Evolutionary conservation across 208 protist species (phyloP), one percentile per base, ranked within the genome.

Genomic region (Crithidia brevicula): DNA sequence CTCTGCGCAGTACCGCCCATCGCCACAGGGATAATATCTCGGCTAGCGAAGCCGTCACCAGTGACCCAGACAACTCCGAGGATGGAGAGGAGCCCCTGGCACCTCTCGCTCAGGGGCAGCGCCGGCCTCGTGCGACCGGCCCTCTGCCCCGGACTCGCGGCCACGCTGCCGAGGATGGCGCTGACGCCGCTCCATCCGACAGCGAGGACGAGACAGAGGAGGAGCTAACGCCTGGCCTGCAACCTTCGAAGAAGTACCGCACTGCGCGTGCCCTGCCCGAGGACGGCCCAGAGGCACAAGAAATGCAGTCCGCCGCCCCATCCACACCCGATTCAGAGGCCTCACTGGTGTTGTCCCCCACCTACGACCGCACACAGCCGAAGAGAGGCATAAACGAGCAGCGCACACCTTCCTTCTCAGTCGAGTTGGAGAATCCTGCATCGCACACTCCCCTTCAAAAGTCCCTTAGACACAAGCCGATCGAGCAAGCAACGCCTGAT

Each of bases 1-100:
- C 66, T 2, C 38, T 23, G 9, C 54, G 66, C 47, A 63, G 38
- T 40, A 50, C 57, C 36, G 54, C 47, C 8, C 66, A 65, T 36
- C 42, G 46, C 57, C 11, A 3, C 0, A 25, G 36, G 5, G 47
- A 57, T 4, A 1, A 27, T 1, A 36, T 53, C 18, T 28, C 20
- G 33, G 38, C 43, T 1, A 46, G 27, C 23, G 56, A 72, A 38
- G 47, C 40, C 8, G 46, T 13, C 23, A 31, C 4, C 22, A 50
- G 36, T 15, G 30, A 7, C 27, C 22, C 54, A n/a, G 36, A n/a
- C 2, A 22, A 33, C 38, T 57, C 56, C 11, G 54, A 65, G 0
- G 47, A 49, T 11, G 18, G 16, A 8, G 54, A 57, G 27, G 57
- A 63, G 54, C 54, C 54, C 0, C 40, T 72, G 1, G 18, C 5